These are phyloP conservation scores for Stenocarpella maydis DNA, from an alignment of 2,329 filamentous ascomycete genomes.

Conservation along the genomic window DNA sequence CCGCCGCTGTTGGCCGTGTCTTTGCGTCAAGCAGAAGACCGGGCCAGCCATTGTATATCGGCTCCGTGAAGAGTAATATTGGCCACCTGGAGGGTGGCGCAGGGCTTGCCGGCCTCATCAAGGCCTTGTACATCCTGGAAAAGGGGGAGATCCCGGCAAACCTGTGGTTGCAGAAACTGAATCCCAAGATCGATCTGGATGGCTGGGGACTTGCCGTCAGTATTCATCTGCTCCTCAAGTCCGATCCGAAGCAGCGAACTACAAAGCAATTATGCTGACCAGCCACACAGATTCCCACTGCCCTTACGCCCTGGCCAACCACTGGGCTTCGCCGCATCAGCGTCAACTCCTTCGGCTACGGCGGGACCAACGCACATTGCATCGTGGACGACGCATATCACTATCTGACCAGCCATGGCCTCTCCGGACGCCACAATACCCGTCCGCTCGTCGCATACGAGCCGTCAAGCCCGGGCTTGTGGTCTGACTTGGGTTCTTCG, in stretches of 20 bases:
- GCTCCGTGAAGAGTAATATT: slow-evolving; percentile 50
- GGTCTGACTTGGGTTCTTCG: not conserved
- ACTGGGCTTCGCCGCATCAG: slow-evolving; percentile 45
- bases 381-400: slow-evolving; percentile 15
- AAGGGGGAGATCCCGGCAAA: slow-evolving; percentile 50
- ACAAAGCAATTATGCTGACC: not conserved
- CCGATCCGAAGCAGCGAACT: not conserved
- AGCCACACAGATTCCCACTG: slow-evolving; percentile 1
- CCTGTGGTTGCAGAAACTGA: slow-evolving; percentile 44
- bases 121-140: slow-evolving; percentile 46
- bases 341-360: slow-evolving; percentile 59
- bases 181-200: slow-evolving; percentile 35
- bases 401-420: not conserved
- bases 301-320: slow-evolving; percentile 10
- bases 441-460: not conserved
- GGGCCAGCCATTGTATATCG: slow-evolving; percentile 42
- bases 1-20: not conserved
- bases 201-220: slow-evolving; percentile 32
- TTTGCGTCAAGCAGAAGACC: slow-evolving; percentile 39
- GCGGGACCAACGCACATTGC: slow-evolving; percentile 54
- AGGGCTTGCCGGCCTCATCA: slow-evolving; percentile 55
- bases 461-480: not conserved
- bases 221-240: too few species aligned
- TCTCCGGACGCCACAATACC: slow-evolving; percentile 20
- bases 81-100: slow-evolving; percentile 58